These are phyloP conservation scores for Tympanopsis confertula DNA, from an alignment of 2,329 filamentous ascomycete genomes.

Conservation along the genomic window DNA sequence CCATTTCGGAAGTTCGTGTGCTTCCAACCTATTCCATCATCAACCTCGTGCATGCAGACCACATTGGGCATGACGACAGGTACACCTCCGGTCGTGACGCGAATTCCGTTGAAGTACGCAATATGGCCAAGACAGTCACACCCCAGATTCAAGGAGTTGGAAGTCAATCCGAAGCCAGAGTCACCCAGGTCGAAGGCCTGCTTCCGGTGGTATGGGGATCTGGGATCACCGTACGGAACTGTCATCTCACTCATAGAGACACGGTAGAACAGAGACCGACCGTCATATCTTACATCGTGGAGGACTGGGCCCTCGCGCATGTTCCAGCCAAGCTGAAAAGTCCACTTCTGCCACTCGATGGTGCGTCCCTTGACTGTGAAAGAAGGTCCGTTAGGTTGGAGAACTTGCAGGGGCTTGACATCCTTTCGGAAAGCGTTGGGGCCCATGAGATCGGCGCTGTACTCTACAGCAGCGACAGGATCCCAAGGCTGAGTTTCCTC, in stretches of 20 bases:
- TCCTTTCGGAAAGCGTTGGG: constrained; percentile 46
- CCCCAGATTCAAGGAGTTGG: constrained; percentile 58
- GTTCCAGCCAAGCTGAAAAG: constrained; percentile 49
- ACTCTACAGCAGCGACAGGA: too few species aligned
- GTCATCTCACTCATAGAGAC: constrained; percentile 54
- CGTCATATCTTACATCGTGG: constrained; percentile 53
- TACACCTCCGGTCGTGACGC: constrained; percentile 47
- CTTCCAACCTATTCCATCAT: constrained; percentile 59
- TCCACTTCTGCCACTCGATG: constrained; percentile 57
- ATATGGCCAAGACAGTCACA: constrained; percentile 63
- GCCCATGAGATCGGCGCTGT: too few species aligned
- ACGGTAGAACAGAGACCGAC: constrained; percentile 55
- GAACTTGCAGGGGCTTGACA: constrained; percentile 50
- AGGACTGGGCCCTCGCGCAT: constrained; percentile 54
- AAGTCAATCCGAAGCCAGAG: constrained; percentile 52
- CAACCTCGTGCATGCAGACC: constrained; percentile 61
- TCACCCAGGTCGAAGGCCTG: too few species aligned
- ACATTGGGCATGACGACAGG: constrained; percentile 51
- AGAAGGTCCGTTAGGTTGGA: constrained; percentile 53
- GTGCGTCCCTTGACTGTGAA: constrained; percentile 42
- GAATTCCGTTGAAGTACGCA: constrained; percentile 49
- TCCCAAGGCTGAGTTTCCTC: too few species aligned
- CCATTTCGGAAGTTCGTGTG: constrained; percentile 57
- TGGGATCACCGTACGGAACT: constrained; percentile 50
- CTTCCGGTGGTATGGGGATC: constrained; percentile 58